Conservation (phyloP, 768 basidiomycete species). For the Collybia sp. region DNA sequence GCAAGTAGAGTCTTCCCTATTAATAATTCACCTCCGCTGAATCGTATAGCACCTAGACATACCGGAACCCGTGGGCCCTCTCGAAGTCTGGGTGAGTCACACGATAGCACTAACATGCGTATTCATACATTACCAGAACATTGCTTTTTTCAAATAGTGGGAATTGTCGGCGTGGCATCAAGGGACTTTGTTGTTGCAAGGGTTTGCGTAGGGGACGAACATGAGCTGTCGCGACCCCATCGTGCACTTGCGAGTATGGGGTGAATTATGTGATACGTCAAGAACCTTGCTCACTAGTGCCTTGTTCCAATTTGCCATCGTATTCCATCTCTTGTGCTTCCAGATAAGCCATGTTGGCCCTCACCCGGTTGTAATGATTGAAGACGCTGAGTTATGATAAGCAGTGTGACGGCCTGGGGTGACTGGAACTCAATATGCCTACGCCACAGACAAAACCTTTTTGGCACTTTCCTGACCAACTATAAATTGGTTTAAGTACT, state of each 20-base stretch:
- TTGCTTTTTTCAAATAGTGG: conserved; percentile 93
- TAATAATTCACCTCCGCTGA: neutral
- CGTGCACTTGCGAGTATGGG: neutral
- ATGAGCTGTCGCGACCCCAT: conserved; percentile 32
- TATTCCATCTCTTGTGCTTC: conserved; percentile 29
- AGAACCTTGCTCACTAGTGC: conserved; percentile 11
- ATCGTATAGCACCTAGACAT: conserved; percentile 5
- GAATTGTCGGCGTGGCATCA: conserved; percentile 37
- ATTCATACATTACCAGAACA: conserved; percentile 78
- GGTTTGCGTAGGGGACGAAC: conserved; percentile 54
- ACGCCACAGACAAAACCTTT: conserved; percentile 93
- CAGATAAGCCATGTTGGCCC: conserved; percentile 55
- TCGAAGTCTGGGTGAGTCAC: conserved; percentile 15
- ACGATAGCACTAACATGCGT: neutral
- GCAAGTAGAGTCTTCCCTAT: conserved; percentile 87
- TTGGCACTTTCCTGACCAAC: conserved; percentile 92
- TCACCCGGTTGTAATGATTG: conserved; percentile 91
- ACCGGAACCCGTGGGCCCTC: conserved; percentile 88
- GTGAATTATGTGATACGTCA: no score
- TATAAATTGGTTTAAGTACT: conserved; percentile 85
- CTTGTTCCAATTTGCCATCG: conserved; percentile 8
- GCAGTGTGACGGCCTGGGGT: conserved; percentile 1
- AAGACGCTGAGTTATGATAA: conserved; percentile 56
- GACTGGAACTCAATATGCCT: conserved; percentile 27
- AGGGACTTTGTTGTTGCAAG: conserved; percentile 21